These are phyloP conservation scores for Pilaira anomala DNA, from an alignment of 192 early-diverging fungal species.

Conservation along the genomic window DNA sequence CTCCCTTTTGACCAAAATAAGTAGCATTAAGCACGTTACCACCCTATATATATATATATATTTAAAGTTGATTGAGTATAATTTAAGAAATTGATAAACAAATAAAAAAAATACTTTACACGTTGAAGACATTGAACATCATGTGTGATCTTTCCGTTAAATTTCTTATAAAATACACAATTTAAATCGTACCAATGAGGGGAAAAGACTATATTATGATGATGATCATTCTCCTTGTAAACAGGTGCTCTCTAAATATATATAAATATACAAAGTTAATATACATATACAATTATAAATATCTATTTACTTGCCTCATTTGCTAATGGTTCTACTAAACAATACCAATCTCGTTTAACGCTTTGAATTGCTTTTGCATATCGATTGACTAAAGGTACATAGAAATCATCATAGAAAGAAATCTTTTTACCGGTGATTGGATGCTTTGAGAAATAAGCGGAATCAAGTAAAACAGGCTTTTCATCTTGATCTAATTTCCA, in stretches of 20 bases:
- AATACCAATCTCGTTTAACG: slow-evolving; percentile 45
- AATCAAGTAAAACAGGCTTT: slow-evolving; percentile 46
- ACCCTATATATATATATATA: slow-evolving; percentile 45
- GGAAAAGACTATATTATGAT: slow-evolving; percentile 65
- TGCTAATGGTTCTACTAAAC: slow-evolving; percentile 82
- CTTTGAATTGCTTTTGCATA: slow-evolving; percentile 62
- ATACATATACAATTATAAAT: slow-evolving; percentile 3
- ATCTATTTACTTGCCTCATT: slow-evolving; percentile 53
- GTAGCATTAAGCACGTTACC: slow-evolving; percentile 70
- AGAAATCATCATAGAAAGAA: slow-evolving; percentile 69
- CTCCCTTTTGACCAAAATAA: slow-evolving; percentile 76
- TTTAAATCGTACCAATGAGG: slow-evolving; percentile 91
- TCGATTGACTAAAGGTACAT: slow-evolving; percentile 66
- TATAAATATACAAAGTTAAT: background rate
- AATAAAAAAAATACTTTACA: slow-evolving; percentile 36
- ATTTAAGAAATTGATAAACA: too few species aligned
- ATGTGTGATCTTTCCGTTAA: slow-evolving; percentile 71
- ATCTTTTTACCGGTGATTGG: slow-evolving; percentile 52
- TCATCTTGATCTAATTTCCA: slow-evolving; percentile 57
- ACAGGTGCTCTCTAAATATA: slow-evolving; percentile 42
- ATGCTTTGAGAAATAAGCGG: slow-evolving; percentile 68
- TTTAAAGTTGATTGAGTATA: slow-evolving; percentile 1
- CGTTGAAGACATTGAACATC: slow-evolving; percentile 74
- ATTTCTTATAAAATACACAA: slow-evolving; percentile 67
- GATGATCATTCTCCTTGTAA: slow-evolving; percentile 42